Conservation (phyloP, 345 rosid genomes). For the Pistacia vera region DNA sequence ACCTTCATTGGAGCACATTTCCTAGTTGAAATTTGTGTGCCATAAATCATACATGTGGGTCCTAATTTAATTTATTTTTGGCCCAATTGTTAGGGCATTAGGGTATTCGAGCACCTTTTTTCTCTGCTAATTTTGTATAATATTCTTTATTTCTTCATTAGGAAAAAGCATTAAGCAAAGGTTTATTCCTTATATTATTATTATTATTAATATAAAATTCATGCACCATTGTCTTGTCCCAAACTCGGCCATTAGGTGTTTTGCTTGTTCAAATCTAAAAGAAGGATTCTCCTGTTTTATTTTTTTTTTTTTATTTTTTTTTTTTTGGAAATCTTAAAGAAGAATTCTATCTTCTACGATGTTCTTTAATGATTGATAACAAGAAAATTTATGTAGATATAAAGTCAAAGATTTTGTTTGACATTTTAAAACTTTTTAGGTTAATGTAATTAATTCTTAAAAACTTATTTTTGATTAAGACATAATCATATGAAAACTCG, state of each 20-base stretch:
- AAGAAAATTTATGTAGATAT: not conserved
- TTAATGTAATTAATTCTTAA: no score
- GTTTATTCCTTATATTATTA: constrained; percentile 2
- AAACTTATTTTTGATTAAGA: not conserved
- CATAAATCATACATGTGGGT: constrained; percentile 21
- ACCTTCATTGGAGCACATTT: not conserved
- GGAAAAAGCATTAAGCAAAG: constrained; percentile 8
- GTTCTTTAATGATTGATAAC: not conserved
- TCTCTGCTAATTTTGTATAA: constrained; percentile 5
- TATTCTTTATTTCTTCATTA: not conserved
- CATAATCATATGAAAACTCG: not conserved
- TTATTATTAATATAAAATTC: not conserved
- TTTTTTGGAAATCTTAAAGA: not conserved
- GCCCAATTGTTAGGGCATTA: not conserved
- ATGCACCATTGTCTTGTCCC: no score
- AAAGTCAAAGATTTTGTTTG: constrained; percentile 5
- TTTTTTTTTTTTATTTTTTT: not conserved
- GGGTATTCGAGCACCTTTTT: not conserved
- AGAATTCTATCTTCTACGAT: constrained; percentile 3
- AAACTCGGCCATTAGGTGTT: not conserved
- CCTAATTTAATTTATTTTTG: constrained; percentile 3
- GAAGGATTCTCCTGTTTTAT: not conserved
- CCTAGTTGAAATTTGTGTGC: constrained; percentile 23
- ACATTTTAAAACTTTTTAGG: not conserved
- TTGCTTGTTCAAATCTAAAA: not conserved